These are phyloP conservation scores for Cytospora piceae DNA, from an alignment of 2,329 filamentous ascomycete species.

Conservation along the genomic window DNA sequence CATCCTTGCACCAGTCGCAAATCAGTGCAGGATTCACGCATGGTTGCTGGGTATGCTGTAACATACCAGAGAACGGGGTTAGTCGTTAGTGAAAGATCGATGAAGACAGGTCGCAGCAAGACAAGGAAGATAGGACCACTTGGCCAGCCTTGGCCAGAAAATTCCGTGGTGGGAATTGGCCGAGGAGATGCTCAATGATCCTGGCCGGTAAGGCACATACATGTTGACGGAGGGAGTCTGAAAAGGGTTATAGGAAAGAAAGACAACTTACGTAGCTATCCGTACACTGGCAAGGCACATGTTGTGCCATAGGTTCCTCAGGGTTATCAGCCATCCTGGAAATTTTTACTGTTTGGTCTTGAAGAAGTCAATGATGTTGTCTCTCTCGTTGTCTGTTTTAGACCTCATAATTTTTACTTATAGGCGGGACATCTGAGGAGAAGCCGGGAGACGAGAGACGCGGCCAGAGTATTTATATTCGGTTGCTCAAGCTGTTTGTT, in stretches of 20 bases:
- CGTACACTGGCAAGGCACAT: constrained; percentile 13
- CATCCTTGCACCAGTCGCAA: constrained; percentile 21
- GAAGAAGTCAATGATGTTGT: background rate
- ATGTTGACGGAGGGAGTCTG: background rate
- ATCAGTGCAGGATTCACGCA: constrained; percentile 13
- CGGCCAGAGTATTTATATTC: background rate
- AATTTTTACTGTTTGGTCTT: background rate
- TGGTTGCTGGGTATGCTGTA: constrained; percentile 5
- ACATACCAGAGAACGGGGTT: background rate
- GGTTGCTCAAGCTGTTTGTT: background rate
- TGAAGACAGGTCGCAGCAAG: background rate
- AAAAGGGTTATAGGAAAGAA: background rate
- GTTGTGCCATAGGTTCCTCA: constrained; percentile 3
- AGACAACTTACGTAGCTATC: constrained; percentile 14
- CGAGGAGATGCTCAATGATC: background rate
- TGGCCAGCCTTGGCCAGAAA: background rate
- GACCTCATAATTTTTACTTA: no score
- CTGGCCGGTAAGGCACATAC: background rate
- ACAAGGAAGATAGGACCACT: background rate
- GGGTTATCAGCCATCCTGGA: constrained; percentile 9
- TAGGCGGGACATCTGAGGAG: background rate
- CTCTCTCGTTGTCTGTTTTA: background rate
- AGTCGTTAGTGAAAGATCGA: background rate
- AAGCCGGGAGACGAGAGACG: background rate
- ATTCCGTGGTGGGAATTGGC: background rate